Evolutionary conservation across 1,284 basidiomycete species (phyloP), one percentile per base, ranked within the genome.

Genomic region (Mycosarcoma mackinlayi): DNA sequence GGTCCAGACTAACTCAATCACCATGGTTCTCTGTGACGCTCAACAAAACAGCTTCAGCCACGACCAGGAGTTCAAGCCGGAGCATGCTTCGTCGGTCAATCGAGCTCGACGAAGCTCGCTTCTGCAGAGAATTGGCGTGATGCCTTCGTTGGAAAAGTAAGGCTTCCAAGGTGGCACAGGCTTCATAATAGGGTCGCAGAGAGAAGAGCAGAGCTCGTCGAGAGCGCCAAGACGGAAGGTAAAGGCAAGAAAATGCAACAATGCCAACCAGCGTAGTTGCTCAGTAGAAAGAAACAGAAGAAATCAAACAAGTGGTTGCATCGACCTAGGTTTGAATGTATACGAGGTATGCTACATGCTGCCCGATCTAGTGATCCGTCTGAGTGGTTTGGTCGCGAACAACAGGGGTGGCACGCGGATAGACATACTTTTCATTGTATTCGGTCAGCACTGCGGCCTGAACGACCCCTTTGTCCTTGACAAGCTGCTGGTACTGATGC

Each of bases 391-490:
- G 72, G 50, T 76, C 74, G 38, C 74, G 63, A 1, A 70, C 64
- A 3, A 61, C 54, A 2, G 74, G 74, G 13, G 65, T 73, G 2
- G 74, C 74, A 3, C 59, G 42, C 4, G 74, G 74, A 28, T 72
- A 63, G 24, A 76, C 74, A 41, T 74, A 76, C 48, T 75, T 76
- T 28, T 76, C 62, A 23, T 76, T 68, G 45, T 76, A 76, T 52
- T 76, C 74, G 14, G 64, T 61, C 28, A 76, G 59, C 41, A 76
- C 71, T 4, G 73, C 74, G 1, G 71, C 74, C 19, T 73, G 67
- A 2, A 76, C 54, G 4, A 72, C 50, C 1, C 60, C 49, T 11
- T 65, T 67, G 44, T 76, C 74, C 54, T 72, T 74, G 27, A 76
- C 58, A 13, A 76, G 50, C 31, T 60, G 68, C 53, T 57, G 57